These are phyloP conservation scores for Bacidia gigantensis DNA, from an alignment of 495 filamentous ascomycete genomes.

Conservation along the genomic window DNA sequence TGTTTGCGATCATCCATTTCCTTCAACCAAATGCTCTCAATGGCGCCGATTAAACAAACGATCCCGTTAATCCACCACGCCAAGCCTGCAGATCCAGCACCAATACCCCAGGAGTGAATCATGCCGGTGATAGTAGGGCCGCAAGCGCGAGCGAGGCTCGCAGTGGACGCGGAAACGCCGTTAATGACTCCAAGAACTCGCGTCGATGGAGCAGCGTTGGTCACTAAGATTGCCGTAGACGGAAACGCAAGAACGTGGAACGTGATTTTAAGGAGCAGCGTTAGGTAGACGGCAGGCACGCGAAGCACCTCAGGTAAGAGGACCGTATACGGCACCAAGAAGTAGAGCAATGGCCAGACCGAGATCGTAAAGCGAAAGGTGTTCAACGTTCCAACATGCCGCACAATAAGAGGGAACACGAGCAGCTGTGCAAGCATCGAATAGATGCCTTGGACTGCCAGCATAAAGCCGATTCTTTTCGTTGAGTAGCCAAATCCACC, in stretches of 20 bases:
- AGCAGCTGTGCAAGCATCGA: constrained; percentile 74
- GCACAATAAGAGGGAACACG: constrained; percentile 62
- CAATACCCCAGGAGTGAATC: constrained; percentile 67
- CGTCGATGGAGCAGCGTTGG: constrained; percentile 67
- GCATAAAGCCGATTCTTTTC: constrained; percentile 71
- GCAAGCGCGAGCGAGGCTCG: constrained; percentile 72
- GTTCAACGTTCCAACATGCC: constrained; percentile 56
- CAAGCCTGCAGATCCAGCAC: constrained; percentile 67
- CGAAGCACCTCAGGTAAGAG: constrained; percentile 59
- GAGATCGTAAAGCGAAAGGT: constrained; percentile 70
- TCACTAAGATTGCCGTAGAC: constrained; percentile 67
- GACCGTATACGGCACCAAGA: constrained; percentile 77
- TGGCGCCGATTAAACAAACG: constrained; percentile 59
- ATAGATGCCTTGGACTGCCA: constrained; percentile 80
- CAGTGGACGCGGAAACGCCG: constrained; percentile 79
- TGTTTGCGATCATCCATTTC: constrained; percentile 20
- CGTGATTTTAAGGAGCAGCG: constrained; percentile 80
- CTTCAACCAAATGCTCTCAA: constrained; percentile 40
- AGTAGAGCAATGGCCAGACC: constrained; percentile 77
- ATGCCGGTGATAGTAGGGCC: constrained; percentile 80
- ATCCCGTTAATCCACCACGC: constrained; percentile 83
- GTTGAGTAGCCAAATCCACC: constrained; percentile 74
- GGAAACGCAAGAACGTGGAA: constrained; percentile 78
- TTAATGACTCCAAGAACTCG: constrained; percentile 82
- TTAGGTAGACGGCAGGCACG: constrained; percentile 55